phyloP scores from a whole-genome alignment of 768 basidiomycete genomes.

The Tricholoma hemisulphureum region DNA sequence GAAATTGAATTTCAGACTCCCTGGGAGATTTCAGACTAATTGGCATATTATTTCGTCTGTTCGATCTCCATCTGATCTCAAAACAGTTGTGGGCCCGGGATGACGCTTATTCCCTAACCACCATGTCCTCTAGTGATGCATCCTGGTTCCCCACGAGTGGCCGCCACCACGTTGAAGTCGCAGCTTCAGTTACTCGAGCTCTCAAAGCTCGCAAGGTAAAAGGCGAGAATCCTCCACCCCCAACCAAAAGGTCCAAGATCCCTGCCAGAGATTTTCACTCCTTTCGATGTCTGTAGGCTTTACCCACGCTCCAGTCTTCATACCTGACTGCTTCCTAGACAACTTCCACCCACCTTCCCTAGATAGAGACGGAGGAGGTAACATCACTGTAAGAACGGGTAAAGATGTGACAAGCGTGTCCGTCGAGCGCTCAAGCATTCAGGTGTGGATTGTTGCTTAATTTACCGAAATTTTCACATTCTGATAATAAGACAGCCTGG shows the following conservation, averaged over 20 bases:
- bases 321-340: conserved; percentile 40
- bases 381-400: conserved; percentile 57
- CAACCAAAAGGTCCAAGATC: conserved; percentile 40
- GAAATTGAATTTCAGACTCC: no score
- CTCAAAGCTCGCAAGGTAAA: conserved; percentile 71
- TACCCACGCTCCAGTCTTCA: not conserved
- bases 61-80: no score
- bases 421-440: conserved; percentile 64
- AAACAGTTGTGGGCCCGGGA: no score
- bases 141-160: conserved; percentile 62
- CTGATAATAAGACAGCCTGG: conserved; percentile 36
- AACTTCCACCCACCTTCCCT: conserved; percentile 75
- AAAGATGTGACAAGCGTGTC: conserved; percentile 51
- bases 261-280: conserved; percentile 73
- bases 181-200: conserved; percentile 59
- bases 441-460: conserved; percentile 42
- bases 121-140: conserved; percentile 43
- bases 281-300: conserved; percentile 63
- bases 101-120: conserved; percentile 1
- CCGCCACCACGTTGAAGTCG: conserved; percentile 58
- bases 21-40: no score
- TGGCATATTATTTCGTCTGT: no score
- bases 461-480: not conserved
- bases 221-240: conserved; percentile 38
- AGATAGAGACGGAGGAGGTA: conserved; percentile 62